phyloP scores from a whole-genome alignment of 1,284 basidiomycete species.

The Rhodofomes roseus region DNA sequence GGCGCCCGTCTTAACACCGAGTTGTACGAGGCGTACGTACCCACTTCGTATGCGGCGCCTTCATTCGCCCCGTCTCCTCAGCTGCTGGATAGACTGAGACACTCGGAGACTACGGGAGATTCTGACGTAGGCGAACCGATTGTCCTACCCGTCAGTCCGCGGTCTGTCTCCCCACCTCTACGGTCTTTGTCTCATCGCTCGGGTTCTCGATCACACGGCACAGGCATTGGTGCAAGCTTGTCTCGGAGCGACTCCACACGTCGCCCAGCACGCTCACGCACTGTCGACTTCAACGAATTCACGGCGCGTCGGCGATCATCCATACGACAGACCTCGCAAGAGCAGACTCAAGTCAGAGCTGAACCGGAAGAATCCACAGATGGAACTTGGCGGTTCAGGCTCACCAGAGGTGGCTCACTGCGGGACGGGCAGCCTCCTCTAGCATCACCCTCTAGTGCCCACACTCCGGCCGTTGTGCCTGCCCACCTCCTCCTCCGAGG shows the following conservation, averaged over 20 bases:
- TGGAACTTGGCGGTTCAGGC: conserved; percentile 14
- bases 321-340: conserved; percentile 17
- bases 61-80: not conserved
- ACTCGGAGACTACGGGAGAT: conserved; percentile 6
- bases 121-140: conserved; percentile 1
- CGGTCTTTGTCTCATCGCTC: conserved; percentile 8
- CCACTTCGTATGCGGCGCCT: conserved; percentile 8
- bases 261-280: conserved; percentile 46
- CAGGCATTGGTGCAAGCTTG: conserved; percentile 24
- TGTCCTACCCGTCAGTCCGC: conserved; percentile 16
- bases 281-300: conserved; percentile 65
- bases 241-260: conserved; percentile 48
- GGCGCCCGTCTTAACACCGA: conserved; percentile 53
- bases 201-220: conserved; percentile 22
- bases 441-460: not conserved
- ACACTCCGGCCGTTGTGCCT: not conserved
- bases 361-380: conserved; percentile 20
- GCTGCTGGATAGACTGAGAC: conserved; percentile 11
- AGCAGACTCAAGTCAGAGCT: conserved; percentile 7
- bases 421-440: not conserved
- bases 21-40: conserved; percentile 37
- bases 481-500: not conserved
- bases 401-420: conserved; percentile 8
- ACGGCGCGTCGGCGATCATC: conserved; percentile 51
- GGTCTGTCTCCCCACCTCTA: conserved; percentile 18